These are phyloP conservation scores for Hyaloscypha finlandica DNA, from an alignment of 495 filamentous ascomycete species.

Conservation along the genomic window DNA sequence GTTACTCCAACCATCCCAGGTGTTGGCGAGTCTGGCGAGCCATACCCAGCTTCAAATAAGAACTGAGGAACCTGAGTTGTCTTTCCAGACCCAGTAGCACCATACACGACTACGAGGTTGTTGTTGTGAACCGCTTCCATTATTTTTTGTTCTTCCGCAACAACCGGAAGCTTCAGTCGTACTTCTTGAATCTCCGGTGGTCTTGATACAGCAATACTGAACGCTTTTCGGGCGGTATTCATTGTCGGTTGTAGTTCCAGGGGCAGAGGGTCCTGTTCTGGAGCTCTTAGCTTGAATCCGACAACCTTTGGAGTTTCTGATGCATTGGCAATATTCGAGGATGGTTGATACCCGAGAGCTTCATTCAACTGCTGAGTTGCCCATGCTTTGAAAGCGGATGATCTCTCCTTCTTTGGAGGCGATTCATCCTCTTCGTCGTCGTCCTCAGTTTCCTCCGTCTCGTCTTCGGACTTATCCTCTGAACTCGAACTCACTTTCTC, in stretches of 20 bases:
- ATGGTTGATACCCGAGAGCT: conserved; percentile 53
- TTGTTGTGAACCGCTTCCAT: conserved; percentile 97
- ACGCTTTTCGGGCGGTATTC: conserved; percentile 69
- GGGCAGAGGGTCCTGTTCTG: conserved; percentile 76
- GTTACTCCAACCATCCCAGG: conserved; percentile 95
- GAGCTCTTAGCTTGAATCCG: conserved; percentile 59
- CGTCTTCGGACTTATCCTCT: conserved; percentile 32
- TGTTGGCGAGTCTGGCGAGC: conserved; percentile 70
- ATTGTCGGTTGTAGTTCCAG: conserved; percentile 67
- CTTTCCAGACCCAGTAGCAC: conserved; percentile 94
- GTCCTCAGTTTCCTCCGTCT: conserved; percentile 35
- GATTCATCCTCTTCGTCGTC: conserved; percentile 34
- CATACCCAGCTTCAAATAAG: conserved; percentile 90
- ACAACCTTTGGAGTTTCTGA: conserved; percentile 46
- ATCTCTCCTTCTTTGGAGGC: conserved; percentile 44
- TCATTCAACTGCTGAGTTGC: conserved; percentile 83
- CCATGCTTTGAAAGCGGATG: conserved; percentile 91
- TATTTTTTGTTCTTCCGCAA: conserved; percentile 93
- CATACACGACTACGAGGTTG: conserved; percentile 86
- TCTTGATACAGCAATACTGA: conserved; percentile 71
- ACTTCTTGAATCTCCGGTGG: conserved; percentile 71
- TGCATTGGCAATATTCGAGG: conserved; percentile 33
- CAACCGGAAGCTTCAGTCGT: conserved; percentile 82
- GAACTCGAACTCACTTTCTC: conserved; percentile 13
- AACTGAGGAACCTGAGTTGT: conserved; percentile 98